Evolutionary conservation across 2,329 filamentous ascomycete genomes (phyloP).

Genomic region (Fusarium secorum): DNA sequence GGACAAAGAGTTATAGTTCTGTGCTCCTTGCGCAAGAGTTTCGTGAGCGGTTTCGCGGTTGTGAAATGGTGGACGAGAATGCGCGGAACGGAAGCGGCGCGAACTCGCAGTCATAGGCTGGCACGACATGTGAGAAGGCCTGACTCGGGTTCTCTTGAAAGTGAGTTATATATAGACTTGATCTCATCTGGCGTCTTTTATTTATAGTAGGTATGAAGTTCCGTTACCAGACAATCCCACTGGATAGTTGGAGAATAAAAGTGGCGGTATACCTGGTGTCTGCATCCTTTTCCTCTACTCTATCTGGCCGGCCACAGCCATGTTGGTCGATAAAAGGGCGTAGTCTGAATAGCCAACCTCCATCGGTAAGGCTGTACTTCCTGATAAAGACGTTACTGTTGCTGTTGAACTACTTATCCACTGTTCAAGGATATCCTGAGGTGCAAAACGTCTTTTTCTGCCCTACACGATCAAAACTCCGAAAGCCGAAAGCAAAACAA

Average conservation of each 20-base stretch:
- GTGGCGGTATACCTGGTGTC: background rate
- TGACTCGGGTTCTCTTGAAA: background rate
- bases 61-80: too few species aligned
- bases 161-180: background rate
- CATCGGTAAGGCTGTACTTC: background rate
- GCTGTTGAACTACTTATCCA: background rate
- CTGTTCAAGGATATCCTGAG: background rate
- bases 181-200: background rate
- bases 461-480: too few species aligned
- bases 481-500: too few species aligned
- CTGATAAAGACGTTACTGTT: background rate
- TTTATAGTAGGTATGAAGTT: background rate
- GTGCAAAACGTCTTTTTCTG: background rate
- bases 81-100: too few species aligned
- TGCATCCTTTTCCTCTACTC: background rate
- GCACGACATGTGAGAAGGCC: background rate
- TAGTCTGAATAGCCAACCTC: fast-evolving
- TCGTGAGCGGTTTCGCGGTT: too few species aligned
- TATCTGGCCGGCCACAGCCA: background rate
- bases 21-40: too few species aligned
- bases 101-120: background rate
- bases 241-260: background rate
- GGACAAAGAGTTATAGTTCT: too few species aligned
- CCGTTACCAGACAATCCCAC: background rate
- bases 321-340: background rate